phyloP scores from a whole-genome alignment of 176 grass and related monocot species.

The Themeda triandra region DNA sequence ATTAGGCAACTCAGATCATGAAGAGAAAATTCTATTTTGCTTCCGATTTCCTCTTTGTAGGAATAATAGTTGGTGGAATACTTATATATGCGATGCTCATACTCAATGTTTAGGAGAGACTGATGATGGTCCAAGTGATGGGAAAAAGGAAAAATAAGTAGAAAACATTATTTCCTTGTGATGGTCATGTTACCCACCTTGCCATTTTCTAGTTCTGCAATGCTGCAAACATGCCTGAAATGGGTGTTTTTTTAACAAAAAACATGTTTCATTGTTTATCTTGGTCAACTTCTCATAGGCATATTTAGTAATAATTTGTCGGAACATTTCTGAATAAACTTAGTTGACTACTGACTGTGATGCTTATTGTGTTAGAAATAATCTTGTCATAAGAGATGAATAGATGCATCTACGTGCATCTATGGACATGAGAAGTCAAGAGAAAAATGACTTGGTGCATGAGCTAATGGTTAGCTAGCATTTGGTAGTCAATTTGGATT shows the following conservation, averaged over 20 bases:
- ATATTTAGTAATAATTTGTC: background rate
- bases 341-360: background rate
- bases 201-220: slow-evolving; percentile 5
- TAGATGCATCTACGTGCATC: too few relatives aligned
- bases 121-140: background rate
- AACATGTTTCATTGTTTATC: background rate
- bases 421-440: too few relatives aligned
- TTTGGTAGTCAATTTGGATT: too few relatives aligned
- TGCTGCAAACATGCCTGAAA: slow-evolving; percentile 11
- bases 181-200: background rate
- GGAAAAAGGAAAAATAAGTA: background rate
- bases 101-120: background rate
- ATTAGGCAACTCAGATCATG: background rate
- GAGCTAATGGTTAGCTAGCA: too few relatives aligned
- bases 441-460: too few relatives aligned
- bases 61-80: slow-evolving; percentile 4
- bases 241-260: slow-evolving; percentile 3
- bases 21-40: background rate
- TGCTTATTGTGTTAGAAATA: too few relatives aligned
- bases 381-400: too few relatives aligned
- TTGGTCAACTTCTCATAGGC: background rate
- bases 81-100: background rate
- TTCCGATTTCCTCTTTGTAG: background rate
- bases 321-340: slow-evolving; percentile 1
- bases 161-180: background rate